These are phyloP conservation scores for Hemileccinum impolitum DNA, from an alignment of 768 basidiomycete genomes.

Conservation along the genomic window DNA sequence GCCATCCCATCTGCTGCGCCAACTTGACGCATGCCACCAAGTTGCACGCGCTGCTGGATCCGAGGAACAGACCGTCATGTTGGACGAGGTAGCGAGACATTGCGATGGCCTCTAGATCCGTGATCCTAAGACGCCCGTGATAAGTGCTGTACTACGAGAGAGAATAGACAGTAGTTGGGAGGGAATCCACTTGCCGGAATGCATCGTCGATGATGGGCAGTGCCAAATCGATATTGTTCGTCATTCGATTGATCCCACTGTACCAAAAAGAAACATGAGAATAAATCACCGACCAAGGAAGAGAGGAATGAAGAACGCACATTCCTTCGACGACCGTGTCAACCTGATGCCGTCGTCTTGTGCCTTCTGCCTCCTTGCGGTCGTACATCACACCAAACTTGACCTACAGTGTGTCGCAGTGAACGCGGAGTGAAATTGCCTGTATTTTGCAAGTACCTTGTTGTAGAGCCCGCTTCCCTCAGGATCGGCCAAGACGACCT, in stretches of 20 bases:
- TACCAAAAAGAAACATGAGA: not conserved
- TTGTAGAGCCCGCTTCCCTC: conserved; percentile 95
- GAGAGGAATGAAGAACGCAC: conserved; percentile 35
- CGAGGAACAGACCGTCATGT: conserved; percentile 90
- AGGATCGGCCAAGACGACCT: conserved; percentile 83
- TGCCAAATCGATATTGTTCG: conserved; percentile 84
- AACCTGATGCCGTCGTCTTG: conserved; percentile 87
- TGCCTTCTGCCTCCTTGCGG: conserved; percentile 86
- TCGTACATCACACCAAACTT: conserved; percentile 96
- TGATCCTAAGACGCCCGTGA: not conserved
- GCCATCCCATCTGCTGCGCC: conserved; percentile 66
- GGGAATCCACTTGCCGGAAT: conserved; percentile 42
- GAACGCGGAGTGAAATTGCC: not conserved
- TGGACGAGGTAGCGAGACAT: conserved; percentile 96
- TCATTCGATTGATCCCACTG: conserved; percentile 92
- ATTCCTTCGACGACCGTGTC: conserved; percentile 96
- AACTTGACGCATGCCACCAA: conserved; percentile 88
- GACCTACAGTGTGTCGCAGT: conserved; percentile 41
- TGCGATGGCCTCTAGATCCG: conserved; percentile 90
- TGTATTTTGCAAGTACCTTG: conserved; percentile 56
- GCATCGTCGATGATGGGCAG: conserved; percentile 86
- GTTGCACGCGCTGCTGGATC: conserved; percentile 95
- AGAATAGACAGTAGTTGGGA: too few relatives aligned
- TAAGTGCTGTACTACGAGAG: not conserved
- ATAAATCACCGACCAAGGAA: conserved; percentile 7